phyloP scores from a whole-genome alignment of 2,329 filamentous ascomycete species.

The Fulvia fulva region DNA sequence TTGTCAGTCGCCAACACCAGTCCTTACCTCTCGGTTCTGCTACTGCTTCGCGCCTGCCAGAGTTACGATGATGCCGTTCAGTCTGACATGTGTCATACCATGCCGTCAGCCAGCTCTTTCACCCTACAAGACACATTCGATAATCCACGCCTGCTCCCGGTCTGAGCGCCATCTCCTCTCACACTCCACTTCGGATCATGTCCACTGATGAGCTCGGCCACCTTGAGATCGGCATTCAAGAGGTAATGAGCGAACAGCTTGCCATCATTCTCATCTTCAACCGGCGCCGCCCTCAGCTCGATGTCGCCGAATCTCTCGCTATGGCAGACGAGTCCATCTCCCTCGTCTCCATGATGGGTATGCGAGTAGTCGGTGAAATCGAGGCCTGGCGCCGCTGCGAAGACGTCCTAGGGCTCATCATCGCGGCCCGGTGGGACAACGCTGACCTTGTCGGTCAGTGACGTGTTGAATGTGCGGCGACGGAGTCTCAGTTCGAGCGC shows the following conservation, averaged over 20 bases:
- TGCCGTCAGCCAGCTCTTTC: slow-evolving; percentile 19
- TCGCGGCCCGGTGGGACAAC: slow-evolving; percentile 21
- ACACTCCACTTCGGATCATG: slow-evolving; percentile 45
- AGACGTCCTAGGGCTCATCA: slow-evolving; percentile 39
- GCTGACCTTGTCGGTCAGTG: slow-evolving; percentile 28
- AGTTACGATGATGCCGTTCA: slow-evolving; percentile 45
- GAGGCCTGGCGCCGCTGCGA: slow-evolving; percentile 56
- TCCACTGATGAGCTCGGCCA: slow-evolving; percentile 42
- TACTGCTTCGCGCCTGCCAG: slow-evolving; percentile 45
- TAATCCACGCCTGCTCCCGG: slow-evolving; percentile 61
- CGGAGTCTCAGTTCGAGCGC: neutral
- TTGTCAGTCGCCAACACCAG: neutral
- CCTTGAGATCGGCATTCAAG: slow-evolving; percentile 60
- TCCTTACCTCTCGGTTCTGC: slow-evolving; percentile 8
- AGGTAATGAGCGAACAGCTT: slow-evolving; percentile 67
- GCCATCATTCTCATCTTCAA: slow-evolving; percentile 53
- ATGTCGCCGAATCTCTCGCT: slow-evolving; percentile 34
- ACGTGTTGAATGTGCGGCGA: slow-evolving; percentile 8
- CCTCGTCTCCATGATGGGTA: slow-evolving; percentile 62
- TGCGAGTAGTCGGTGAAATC: slow-evolving; percentile 66
- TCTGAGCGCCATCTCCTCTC: slow-evolving; percentile 56
- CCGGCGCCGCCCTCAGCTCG: slow-evolving; percentile 41
- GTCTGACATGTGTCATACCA: slow-evolving; percentile 39
- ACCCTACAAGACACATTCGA: slow-evolving; percentile 16
- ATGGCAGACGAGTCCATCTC: slow-evolving; percentile 56